A percentile compares a stretch with the other conserved stretches of the same genome.
Evolutionary conservation across 169 alveolate genomes (phyloP).

Genomic region (Plasmodium vivax): DNA sequence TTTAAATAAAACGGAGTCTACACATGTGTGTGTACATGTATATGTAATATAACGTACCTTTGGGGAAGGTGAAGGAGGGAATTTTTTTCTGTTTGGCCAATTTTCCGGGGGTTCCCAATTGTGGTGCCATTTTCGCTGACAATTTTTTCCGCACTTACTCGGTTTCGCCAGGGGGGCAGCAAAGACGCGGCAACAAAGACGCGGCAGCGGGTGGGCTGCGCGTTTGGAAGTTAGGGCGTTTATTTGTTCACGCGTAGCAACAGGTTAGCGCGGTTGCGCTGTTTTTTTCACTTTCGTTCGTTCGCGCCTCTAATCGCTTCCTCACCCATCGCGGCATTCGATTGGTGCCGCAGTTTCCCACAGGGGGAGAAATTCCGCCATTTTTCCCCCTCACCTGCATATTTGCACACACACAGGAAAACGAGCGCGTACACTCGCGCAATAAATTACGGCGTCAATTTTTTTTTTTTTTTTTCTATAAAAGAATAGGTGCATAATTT

Average conservation of each 20-base stretch:
- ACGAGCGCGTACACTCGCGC: conserved; percentile 10
- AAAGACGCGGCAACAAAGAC: not conserved
- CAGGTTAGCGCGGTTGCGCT: not conserved
- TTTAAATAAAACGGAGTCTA: not conserved
- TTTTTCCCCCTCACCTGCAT: not conserved
- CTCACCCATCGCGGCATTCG: not conserved
- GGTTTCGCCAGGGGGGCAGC: not conserved
- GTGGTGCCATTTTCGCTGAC: not conserved
- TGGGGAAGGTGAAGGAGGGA: not conserved
- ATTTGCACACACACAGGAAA: conserved; percentile 38
- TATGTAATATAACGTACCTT: not conserved
- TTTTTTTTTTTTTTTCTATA: not conserved
- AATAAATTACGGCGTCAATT: not conserved
- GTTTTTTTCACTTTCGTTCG: not conserved
- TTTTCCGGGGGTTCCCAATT: not conserved
- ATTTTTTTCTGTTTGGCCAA: not conserved
- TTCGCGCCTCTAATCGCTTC: not conserved
- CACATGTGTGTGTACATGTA: not conserved
- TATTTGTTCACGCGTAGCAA: not conserved
- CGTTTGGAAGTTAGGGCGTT: not conserved
- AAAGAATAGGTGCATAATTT: conserved; percentile 30
- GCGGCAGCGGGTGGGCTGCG: not conserved
- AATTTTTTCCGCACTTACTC: not conserved
- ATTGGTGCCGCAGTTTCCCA: not conserved
- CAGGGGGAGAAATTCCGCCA: conserved; percentile 11